Conservation (phyloP, 371 early-diverging fungal species). For the Parasitella parasitica region DNA sequence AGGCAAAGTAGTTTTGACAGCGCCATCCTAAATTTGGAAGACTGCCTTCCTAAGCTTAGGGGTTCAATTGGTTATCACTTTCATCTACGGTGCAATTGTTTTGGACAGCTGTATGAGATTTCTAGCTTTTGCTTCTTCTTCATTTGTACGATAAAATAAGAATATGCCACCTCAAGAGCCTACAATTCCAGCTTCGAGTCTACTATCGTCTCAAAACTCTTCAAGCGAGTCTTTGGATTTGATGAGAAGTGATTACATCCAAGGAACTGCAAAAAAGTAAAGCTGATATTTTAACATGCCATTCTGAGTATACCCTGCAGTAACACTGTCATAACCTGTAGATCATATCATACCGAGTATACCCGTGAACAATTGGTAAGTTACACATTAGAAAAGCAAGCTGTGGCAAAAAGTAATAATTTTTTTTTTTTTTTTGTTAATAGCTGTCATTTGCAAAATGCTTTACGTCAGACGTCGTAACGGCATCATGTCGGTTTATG, state of each 20-base stretch:
- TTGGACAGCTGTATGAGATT: neutral
- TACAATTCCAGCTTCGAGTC: neutral
- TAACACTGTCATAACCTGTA: neutral
- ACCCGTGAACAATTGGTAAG: conserved; percentile 42
- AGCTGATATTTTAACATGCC: neutral
- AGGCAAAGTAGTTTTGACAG: too few relatives aligned
- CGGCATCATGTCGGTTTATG: neutral
- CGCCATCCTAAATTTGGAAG: neutral
- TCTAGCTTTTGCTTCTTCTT: neutral
- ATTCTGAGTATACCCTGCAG: neutral
- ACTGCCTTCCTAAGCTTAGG: neutral
- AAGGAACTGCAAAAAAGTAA: conserved; percentile 21
- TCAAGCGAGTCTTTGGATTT: conserved; percentile 21
- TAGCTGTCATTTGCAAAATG: conserved; percentile 41
- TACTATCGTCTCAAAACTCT: neutral
- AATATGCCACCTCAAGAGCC: conserved; percentile 20
- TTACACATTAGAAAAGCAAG: neutral
- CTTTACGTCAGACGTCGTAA: conserved; percentile 19
- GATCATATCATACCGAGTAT: conserved; percentile 27
- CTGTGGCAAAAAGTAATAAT: neutral
- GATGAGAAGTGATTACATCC: conserved; percentile 21
- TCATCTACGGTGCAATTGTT: neutral
- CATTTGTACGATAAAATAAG: neutral
- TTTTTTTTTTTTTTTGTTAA: neutral
- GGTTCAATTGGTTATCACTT: neutral